Evolutionary conservation across 2,329 filamentous ascomycete species (phyloP), one percentile per base, ranked within the genome.

Genomic region (Sarocladiaceae sp.): DNA sequence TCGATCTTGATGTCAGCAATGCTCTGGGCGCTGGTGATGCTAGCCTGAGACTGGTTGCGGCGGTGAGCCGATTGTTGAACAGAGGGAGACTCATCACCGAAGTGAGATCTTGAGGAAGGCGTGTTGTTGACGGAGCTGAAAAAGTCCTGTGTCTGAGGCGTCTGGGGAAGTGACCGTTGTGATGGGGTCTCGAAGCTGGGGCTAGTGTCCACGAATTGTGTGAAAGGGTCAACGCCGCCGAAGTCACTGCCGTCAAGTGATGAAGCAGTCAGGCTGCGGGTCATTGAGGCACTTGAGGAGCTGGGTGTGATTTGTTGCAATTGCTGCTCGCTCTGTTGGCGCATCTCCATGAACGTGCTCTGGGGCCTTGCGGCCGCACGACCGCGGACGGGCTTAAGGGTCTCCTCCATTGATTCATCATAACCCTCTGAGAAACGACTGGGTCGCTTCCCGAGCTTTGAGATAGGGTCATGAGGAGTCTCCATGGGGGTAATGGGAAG

Each of bases 401-500:
- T 82, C 60, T 81, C 78, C 55, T 82, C 78, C 74, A 81, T 78
- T 12, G 78, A 81, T 59, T 79, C 78, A 53, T 83, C 80, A 50
- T 80, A 81, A 35, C 69, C 71, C 20, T 82, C 77, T 3, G 72
- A 60, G 55, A 83, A 83, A 44, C 83, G 63, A 52, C 60, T 66
- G 3, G 67, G 66, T 3, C 62, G 61, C 13, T 61, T 51, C 37
- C 66, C 58, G 29, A 68, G 64, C 62, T 73, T 72, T 34, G 60
- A 54, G 33, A 65, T 53, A 41, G 66, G 64, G 48, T 73, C 64
- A 49, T 73, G 70, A 33, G 83, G 82, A 16, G 80, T 85, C 43
- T 80, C 77, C 54, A 74, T 76, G 44, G 84, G 83, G 21, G 83
- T 87, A 35, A 82, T 75, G 46, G 83, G 83, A 51, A 78, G 77